phyloP scores from a whole-genome alignment of 768 basidiomycete genomes.

The Leccinum obscurum region DNA sequence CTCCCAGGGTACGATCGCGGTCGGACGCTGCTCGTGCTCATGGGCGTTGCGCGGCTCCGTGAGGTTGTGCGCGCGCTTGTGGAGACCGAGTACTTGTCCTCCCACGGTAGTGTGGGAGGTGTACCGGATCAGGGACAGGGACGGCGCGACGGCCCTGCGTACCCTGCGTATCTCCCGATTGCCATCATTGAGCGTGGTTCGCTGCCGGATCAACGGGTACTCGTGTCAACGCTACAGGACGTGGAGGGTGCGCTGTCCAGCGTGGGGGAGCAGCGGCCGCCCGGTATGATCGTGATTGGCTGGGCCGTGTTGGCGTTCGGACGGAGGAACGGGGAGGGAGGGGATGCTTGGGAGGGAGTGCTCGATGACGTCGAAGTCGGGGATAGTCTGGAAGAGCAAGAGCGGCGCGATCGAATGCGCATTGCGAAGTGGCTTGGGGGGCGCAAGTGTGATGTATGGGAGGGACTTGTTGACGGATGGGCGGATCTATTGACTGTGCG shows the following conservation, averaged over 20 bases:
- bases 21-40: constrained; percentile 82
- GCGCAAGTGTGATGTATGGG: constrained; percentile 59
- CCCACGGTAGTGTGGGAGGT: no score
- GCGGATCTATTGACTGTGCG: constrained; percentile 18
- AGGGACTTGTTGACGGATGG: constrained; percentile 58
- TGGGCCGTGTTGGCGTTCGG: constrained; percentile 81
- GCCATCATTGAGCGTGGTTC: constrained; percentile 95
- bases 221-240: constrained; percentile 73
- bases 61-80: constrained; percentile 68
- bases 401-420: constrained; percentile 38
- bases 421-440: constrained; percentile 60
- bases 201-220: constrained; percentile 86
- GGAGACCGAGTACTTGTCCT: constrained; percentile 7
- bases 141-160: constrained; percentile 55
- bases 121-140: constrained; percentile 9
- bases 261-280: constrained; percentile 84
- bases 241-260: constrained; percentile 71
- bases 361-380: constrained; percentile 55
- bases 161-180: constrained; percentile 78
- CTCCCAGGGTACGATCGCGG: constrained; percentile 87
- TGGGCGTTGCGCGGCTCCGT: constrained; percentile 89
- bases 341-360: constrained; percentile 59
- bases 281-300: constrained; percentile 95
- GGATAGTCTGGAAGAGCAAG: constrained; percentile 13
- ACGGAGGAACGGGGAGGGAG: constrained; percentile 41